Percentiles rank a stretch among this genome's conserved stretches.
These are phyloP conservation scores for Pyrus betulifolia DNA, from an alignment of 306 rosid genomes.

Conservation along the genomic window DNA sequence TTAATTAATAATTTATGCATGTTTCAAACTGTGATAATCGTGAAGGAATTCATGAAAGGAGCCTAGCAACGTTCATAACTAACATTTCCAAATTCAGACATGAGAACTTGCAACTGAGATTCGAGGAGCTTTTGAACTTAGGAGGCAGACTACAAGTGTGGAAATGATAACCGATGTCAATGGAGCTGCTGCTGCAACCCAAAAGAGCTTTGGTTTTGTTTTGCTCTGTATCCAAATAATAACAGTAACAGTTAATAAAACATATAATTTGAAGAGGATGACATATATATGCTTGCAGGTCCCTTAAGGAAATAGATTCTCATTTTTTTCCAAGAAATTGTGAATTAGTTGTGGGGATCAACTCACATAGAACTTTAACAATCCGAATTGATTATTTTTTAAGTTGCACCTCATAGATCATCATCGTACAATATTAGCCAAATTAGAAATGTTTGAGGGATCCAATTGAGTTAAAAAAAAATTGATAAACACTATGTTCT, in stretches of 20 bases:
- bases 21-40: neutral
- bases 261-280: neutral
- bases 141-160: conserved; percentile 61
- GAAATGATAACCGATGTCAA: conserved; percentile 81
- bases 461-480: too few relatives aligned
- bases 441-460: too few relatives aligned
- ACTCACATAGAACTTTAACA: too few relatives aligned
- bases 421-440: too few relatives aligned
- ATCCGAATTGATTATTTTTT: too few relatives aligned
- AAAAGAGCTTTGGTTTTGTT: conserved; percentile 75
- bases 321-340: too few relatives aligned
- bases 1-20: too few relatives aligned
- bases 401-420: too few relatives aligned
- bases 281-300: neutral
- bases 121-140: conserved; percentile 38
- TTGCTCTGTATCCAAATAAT: conserved; percentile 45
- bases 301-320: too few relatives aligned
- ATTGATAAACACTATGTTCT: too few relatives aligned
- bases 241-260: neutral
- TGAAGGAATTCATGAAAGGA: neutral
- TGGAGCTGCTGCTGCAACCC: conserved; percentile 94
- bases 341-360: too few relatives aligned
- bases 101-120: conserved; percentile 56
- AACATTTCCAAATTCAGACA: neutral
- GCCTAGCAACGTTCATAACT: neutral